Evolutionary conservation across 331 rosid genomes (phyloP).

Genomic region (Quercus phellos): DNA sequence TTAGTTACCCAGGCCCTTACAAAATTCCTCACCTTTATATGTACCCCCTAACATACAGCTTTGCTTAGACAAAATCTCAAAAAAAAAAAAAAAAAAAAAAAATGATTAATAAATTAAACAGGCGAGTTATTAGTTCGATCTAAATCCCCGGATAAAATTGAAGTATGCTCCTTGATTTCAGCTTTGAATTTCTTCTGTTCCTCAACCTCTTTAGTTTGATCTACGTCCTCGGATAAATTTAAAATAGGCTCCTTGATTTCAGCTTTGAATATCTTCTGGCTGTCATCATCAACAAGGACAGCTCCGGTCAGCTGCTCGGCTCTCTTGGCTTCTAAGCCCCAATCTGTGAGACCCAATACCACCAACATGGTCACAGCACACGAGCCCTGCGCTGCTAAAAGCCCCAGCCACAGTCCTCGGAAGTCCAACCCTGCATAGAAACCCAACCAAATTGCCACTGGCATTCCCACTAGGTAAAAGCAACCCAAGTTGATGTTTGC

Average conservation of each 20-base stretch:
- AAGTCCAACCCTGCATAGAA: constrained; percentile 68
- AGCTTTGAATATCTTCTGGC: constrained; percentile 21
- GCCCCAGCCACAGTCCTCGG: constrained; percentile 80
- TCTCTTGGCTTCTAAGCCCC: constrained; percentile 63
- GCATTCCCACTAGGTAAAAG: constrained; percentile 87
- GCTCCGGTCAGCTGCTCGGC: constrained; percentile 56
- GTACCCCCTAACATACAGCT: constrained; percentile 19
- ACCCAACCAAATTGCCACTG: constrained; percentile 64
- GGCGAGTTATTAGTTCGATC: constrained; percentile 35
- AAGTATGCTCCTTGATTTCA: constrained; percentile 47
- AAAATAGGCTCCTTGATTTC: constrained; percentile 49
- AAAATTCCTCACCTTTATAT: constrained; percentile 11
- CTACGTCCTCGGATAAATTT: constrained; percentile 19
- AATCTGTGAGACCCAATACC: constrained; percentile 57
- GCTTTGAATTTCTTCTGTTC: constrained; percentile 15
- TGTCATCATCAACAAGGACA: constrained; percentile 27
- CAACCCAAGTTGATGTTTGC: constrained; percentile 82
- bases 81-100: not conserved
- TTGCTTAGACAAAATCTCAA: not conserved
- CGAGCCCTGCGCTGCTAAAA: constrained; percentile 80
- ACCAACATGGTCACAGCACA: constrained; percentile 80
- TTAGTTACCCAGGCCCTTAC: not conserved
- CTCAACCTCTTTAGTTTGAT: constrained; percentile 22
- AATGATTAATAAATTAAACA: constrained; percentile 24
- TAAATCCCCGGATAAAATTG: constrained; percentile 16